Evolutionary conservation across 176 grass and related monocot species (phyloP).

Genomic region (Oryza glaberrima): DNA sequence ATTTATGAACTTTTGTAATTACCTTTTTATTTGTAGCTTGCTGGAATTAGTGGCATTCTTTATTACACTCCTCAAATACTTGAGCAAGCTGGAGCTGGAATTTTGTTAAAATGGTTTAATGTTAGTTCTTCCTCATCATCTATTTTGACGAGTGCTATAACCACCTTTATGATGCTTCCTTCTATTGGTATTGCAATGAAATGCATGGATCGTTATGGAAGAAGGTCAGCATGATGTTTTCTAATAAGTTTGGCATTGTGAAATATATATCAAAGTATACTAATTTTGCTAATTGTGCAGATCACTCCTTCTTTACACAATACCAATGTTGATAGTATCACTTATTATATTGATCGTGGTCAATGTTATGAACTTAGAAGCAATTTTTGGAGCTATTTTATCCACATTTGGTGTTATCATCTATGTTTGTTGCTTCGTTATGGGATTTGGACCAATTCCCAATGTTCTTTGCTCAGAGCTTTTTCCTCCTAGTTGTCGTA

Average conservation of each 20-base stretch:
- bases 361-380: slow-evolving; percentile 47
- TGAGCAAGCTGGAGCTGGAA: slow-evolving; percentile 60
- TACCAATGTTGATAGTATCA: slow-evolving; percentile 61
- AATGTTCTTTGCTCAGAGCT: slow-evolving; percentile 75
- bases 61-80: slow-evolving; percentile 80
- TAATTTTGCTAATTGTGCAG: slow-evolving; percentile 31
- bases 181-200: slow-evolving; percentile 65
- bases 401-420: slow-evolving; percentile 52
- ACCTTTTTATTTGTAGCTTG: slow-evolving; percentile 51
- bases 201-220: slow-evolving; percentile 65
- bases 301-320: slow-evolving; percentile 59
- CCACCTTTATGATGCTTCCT: slow-evolving; percentile 68
- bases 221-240: slow-evolving; percentile 43
- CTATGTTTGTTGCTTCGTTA: slow-evolving; percentile 69
- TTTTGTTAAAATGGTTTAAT: slow-evolving; percentile 53
- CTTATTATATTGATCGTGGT: slow-evolving; percentile 54
- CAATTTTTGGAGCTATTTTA: slow-evolving; percentile 41
- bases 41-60: slow-evolving; percentile 70
- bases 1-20: not conserved
- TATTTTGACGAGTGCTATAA: slow-evolving; percentile 69
- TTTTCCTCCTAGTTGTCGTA: slow-evolving; percentile 63
- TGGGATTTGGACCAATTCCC: slow-evolving; percentile 69
- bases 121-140: slow-evolving; percentile 54
- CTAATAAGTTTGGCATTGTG: not conserved
- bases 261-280: not conserved